phyloP scores from a whole-genome alignment of 2,329 filamentous ascomycete species.

The Ceratocystis ficicola region DNA sequence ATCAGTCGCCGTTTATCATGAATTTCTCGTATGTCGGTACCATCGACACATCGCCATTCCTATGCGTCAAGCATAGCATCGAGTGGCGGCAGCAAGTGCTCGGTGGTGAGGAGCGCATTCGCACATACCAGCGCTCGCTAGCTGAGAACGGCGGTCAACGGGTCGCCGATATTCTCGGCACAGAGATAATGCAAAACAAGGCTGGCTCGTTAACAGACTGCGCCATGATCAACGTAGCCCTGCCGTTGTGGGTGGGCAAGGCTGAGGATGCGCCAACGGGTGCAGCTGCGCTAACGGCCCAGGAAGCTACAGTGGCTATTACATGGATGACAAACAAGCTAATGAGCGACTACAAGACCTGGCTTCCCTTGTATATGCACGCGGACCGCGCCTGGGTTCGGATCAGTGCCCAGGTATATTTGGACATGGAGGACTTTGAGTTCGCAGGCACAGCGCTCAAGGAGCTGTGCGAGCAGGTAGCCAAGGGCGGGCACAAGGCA shows the following conservation, averaged over 20 bases:
- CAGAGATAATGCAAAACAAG: conserved; percentile 57
- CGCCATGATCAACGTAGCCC: conserved; percentile 57
- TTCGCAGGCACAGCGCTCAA: conserved; percentile 51
- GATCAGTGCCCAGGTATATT: conserved; percentile 69
- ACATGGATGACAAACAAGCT: conserved; percentile 48
- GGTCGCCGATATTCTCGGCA: conserved; percentile 53
- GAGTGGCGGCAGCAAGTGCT: conserved; percentile 56
- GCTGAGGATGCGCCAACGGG: conserved; percentile 27
- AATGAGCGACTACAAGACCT: conserved; percentile 54
- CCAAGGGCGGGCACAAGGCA: conserved; percentile 27
- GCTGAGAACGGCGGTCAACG: conserved; percentile 50
- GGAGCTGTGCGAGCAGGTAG: conserved; percentile 34
- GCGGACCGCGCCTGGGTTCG: conserved; percentile 54
- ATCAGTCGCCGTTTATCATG: conserved; percentile 49
- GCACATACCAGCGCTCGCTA: conserved; percentile 49
- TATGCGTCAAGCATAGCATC: conserved; percentile 60
- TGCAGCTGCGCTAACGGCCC: conserved; percentile 26
- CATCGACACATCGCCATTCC: conserved; percentile 56
- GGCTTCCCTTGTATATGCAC: conserved; percentile 53
- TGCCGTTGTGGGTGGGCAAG: conserved; percentile 45
- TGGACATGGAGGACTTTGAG: conserved; percentile 69
- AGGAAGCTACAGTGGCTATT: conserved; percentile 32
- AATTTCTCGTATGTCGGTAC: conserved; percentile 72
- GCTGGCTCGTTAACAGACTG: conserved; percentile 51
- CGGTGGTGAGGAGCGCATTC: conserved; percentile 61